Evolutionary conservation across 345 rosid genomes (phyloP).

Genomic region (Schrenkiella parvula): DNA sequence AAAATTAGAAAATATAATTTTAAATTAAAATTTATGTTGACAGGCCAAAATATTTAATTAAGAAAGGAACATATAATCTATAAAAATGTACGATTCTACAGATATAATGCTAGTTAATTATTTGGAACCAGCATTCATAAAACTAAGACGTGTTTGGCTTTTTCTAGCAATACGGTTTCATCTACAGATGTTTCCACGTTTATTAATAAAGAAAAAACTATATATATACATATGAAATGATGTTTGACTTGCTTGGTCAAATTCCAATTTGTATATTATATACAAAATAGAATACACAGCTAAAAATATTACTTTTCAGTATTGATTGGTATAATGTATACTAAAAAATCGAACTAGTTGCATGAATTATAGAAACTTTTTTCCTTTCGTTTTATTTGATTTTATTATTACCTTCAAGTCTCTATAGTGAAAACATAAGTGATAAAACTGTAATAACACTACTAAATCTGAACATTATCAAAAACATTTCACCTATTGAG

Average conservation of each 20-base stretch:
- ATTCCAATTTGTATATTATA: neutral
- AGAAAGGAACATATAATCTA: conserved; percentile 14
- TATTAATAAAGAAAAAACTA: neutral
- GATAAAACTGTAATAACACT: neutral
- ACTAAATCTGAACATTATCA: neutral
- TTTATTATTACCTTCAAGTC: neutral
- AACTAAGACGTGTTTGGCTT: conserved; percentile 31
- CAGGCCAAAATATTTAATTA: neutral
- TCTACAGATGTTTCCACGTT: conserved; percentile 2
- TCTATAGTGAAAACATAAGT: neutral
- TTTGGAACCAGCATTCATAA: conserved; percentile 1
- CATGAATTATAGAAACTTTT: neutral
- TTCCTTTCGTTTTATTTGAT: neutral
- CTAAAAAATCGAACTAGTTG: neutral
- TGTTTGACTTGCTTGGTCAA: conserved; percentile 26
- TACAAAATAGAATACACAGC: neutral
- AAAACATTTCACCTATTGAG: neutral
- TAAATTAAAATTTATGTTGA: neutral
- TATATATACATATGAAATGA: neutral
- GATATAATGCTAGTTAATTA: conserved; percentile 18
- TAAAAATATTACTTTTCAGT: neutral
- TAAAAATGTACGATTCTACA: conserved; percentile 6
- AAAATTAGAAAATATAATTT: neutral
- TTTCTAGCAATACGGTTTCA: conserved; percentile 6
- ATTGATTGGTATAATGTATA: neutral